Conservation (phyloP, 1,139 yeast genomes). For the Sugiyamaella neomexicana region DNA sequence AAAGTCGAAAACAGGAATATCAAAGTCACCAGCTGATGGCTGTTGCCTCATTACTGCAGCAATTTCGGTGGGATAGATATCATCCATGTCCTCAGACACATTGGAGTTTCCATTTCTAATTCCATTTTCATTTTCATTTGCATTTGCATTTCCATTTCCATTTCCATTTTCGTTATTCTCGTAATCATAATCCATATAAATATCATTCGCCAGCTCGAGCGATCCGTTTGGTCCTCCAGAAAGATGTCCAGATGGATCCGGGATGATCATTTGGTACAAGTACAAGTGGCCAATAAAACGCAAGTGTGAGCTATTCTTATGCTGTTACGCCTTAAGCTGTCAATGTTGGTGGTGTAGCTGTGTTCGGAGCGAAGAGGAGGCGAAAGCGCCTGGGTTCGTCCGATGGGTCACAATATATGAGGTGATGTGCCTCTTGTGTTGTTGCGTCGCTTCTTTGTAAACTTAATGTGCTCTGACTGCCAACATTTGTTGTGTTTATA, state of each 20-base stretch:
- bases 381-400: too few species aligned
- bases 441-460: not conserved
- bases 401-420: too few species aligned
- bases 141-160: constrained; percentile 1
- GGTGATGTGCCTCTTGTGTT: not conserved
- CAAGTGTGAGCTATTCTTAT: not conserved
- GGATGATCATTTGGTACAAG: constrained; percentile 1
- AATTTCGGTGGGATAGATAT: not conserved
- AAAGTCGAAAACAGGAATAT: constrained; percentile 13
- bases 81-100: not conserved
- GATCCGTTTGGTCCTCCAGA: constrained; percentile 12
- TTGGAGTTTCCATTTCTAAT: constrained; percentile 1
- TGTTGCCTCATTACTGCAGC: not conserved
- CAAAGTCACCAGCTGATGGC: not conserved
- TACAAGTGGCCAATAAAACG: not conserved
- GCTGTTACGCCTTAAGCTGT: too few species aligned
- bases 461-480: too few species aligned
- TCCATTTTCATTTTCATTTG: constrained; percentile 1
- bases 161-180: constrained; percentile 3
- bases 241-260: constrained; percentile 6
- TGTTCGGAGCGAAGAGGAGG: too few species aligned
- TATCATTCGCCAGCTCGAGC: constrained; percentile 1
- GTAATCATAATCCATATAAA: constrained; percentile 8
- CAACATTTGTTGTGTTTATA: not conserved
- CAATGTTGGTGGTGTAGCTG: too few species aligned